A percentile compares a stretch with the other conserved stretches of the same genome.
phyloP scores from a whole-genome alignment of 2,329 filamentous ascomycete genomes.

The Fusarium xyrophilum region DNA sequence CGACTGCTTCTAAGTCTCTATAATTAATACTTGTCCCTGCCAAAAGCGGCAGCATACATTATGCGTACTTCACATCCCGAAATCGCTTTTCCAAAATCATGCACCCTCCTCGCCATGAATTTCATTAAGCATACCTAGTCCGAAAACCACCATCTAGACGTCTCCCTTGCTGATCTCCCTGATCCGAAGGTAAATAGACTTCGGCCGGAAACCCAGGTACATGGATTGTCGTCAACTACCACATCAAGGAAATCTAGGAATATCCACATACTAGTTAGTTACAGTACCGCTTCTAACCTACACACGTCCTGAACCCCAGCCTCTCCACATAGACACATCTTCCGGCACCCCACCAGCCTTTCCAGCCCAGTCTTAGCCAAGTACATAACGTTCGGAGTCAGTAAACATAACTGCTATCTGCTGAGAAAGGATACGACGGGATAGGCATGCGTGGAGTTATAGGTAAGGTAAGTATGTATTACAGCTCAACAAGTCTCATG shows the following conservation, averaged over 20 bases:
- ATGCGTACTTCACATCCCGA: background rate
- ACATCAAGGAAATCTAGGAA: background rate
- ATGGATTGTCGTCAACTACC: conserved; percentile 18
- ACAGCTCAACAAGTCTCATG: background rate
- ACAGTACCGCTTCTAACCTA: conserved; percentile 1
- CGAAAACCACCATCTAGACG: background rate
- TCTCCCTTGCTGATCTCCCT: background rate
- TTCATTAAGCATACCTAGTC: background rate
- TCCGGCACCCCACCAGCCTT: conserved; percentile 18
- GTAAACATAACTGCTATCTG: background rate
- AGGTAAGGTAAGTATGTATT: background rate
- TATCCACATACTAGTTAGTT: background rate
- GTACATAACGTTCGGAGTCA: background rate
- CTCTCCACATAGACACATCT: conserved; percentile 10
- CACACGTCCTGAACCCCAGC: background rate
- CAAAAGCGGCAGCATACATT: background rate
- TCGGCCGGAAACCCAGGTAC: conserved; percentile 23
- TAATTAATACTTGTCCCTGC: background rate
- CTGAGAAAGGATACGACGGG: background rate
- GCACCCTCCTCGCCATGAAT: background rate
- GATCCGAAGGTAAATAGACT: background rate
- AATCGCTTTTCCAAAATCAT: background rate
- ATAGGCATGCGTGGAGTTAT: background rate
- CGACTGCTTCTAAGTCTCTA: background rate
- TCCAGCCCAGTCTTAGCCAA: conserved; percentile 9